These are phyloP conservation scores for Pelargonium nanum DNA, from an alignment of 345 rosid species.

Conservation along the genomic window DNA sequence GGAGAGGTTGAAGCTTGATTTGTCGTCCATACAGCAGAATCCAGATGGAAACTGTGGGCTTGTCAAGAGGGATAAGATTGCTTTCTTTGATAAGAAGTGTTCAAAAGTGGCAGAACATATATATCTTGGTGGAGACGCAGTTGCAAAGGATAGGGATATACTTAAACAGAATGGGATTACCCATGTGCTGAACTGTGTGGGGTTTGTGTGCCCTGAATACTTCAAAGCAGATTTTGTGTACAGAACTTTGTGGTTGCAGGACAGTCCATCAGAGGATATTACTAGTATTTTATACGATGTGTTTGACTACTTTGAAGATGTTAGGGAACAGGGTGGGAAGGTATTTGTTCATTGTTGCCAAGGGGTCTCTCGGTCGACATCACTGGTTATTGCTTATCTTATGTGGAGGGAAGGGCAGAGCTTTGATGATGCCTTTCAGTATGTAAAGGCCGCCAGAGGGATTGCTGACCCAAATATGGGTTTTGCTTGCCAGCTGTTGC, in stretches of 20 bases:
- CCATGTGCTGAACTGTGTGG: conserved; percentile 90
- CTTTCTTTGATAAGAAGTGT: conserved; percentile 89
- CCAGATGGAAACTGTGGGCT: conserved; percentile 62
- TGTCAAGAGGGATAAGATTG: conserved; percentile 85
- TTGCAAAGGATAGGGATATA: conserved; percentile 75
- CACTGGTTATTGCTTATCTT: conserved; percentile 90
- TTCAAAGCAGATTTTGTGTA: conserved; percentile 80
- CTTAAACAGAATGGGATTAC: conserved; percentile 78
- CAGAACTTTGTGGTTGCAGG: conserved; percentile 96
- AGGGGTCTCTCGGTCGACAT: conserved; percentile 97
- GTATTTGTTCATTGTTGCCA: conserved; percentile 97
- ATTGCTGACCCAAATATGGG: conserved; percentile 99
- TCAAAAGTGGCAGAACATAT: conserved; percentile 94
- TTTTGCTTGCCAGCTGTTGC: conserved; percentile 93
- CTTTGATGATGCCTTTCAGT: conserved; percentile 96
- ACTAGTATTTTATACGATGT: conserved; percentile 96
- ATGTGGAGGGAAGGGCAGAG: conserved; percentile 99
- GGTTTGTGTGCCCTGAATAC: conserved; percentile 96
- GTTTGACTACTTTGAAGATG: conserved; percentile 98
- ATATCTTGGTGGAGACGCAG: conserved; percentile 96
- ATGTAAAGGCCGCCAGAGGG: conserved; percentile 91
- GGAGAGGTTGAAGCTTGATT: conserved; percentile 90
- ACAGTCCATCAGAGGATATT: conserved; percentile 96
- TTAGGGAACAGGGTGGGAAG: conserved; percentile 80
- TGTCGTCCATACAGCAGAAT: conserved; percentile 59